Evolutionary conservation across 2,329 filamentous ascomycete genomes (phyloP).

Genomic region (Fonsecaea pedrosoi): DNA sequence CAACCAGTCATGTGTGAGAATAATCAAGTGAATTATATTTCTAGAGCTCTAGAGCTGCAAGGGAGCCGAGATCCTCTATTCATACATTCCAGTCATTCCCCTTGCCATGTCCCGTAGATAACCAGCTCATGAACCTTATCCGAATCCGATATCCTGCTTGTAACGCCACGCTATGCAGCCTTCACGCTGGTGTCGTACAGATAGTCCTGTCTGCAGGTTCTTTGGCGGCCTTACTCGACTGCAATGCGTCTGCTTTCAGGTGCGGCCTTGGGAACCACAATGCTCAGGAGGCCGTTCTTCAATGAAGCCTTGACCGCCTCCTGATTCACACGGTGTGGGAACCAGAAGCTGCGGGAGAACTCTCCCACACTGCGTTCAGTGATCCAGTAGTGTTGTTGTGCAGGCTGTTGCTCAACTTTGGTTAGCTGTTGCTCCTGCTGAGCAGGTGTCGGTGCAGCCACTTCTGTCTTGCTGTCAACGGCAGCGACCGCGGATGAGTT

Average conservation of each 20-base stretch:
- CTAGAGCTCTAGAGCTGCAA: constrained; percentile 10
- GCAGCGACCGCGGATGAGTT: constrained; percentile 31
- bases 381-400: constrained; percentile 62
- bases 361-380: constrained; percentile 65
- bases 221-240: constrained; percentile 56
- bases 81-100: constrained; percentile 22
- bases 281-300: constrained; percentile 65
- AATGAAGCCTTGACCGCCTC: constrained; percentile 66
- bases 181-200: constrained; percentile 24
- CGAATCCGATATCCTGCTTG: neutral
- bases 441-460: constrained; percentile 45
- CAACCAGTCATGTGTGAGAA: neutral
- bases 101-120: neutral
- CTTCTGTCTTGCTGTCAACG: constrained; percentile 32
- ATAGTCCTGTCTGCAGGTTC: constrained; percentile 5
- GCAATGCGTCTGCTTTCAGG: constrained; percentile 60
- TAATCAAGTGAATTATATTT: constrained; percentile 8
- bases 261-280: constrained; percentile 64
- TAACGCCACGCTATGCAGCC: constrained; percentile 26
- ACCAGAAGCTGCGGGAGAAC: constrained; percentile 66
- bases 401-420: constrained; percentile 32
- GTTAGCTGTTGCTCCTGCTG: constrained; percentile 37
- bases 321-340: constrained; percentile 64
- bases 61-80: constrained; percentile 22
- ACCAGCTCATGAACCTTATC: neutral